A percentile compares a stretch with the other conserved stretches of the same genome.
Conservation (phyloP, 208 protist species). For the Porcisia hertigi region DNA sequence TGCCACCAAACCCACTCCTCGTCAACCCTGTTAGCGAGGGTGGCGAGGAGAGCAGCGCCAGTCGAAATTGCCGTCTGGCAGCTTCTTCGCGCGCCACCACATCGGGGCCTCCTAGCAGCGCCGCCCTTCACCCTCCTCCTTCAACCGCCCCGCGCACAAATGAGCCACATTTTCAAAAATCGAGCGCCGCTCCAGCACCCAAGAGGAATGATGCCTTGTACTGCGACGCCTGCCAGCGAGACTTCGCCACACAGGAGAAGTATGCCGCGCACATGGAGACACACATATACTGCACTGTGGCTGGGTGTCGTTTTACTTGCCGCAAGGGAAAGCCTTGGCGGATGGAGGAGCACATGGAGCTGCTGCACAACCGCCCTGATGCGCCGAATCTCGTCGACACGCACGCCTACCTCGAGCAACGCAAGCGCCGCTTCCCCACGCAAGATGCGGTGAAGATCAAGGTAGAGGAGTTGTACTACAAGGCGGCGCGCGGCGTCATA, state of each 20-base stretch:
- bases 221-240: slow-evolving; percentile 86
- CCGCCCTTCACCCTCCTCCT: neutral
- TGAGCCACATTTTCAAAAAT: neutral
- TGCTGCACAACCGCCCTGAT: slow-evolving; percentile 83
- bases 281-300: slow-evolving; percentile 82
- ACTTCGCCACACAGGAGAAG: slow-evolving; percentile 50
- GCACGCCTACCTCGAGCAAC: slow-evolving; percentile 65
- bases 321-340: slow-evolving; percentile 56
- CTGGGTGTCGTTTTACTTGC: slow-evolving; percentile 88
- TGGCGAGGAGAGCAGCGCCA: neutral
- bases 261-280: slow-evolving; percentile 66
- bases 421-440: slow-evolving; percentile 78
- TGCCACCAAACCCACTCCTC: slow-evolving; percentile 25
- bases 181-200: neutral
- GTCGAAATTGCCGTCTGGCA: neutral
- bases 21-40: neutral
- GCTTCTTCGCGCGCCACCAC: neutral
- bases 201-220: slow-evolving; percentile 24
- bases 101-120: neutral
- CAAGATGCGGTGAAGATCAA: slow-evolving; percentile 70
- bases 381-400: slow-evolving; percentile 81
- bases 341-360: slow-evolving; percentile 89
- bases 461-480: slow-evolving; percentile 89
- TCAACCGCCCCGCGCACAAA: neutral
- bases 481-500: slow-evolving; percentile 70